phyloP scores from a whole-genome alignment of 768 basidiomycete species.

The Saitozyma sp. region DNA sequence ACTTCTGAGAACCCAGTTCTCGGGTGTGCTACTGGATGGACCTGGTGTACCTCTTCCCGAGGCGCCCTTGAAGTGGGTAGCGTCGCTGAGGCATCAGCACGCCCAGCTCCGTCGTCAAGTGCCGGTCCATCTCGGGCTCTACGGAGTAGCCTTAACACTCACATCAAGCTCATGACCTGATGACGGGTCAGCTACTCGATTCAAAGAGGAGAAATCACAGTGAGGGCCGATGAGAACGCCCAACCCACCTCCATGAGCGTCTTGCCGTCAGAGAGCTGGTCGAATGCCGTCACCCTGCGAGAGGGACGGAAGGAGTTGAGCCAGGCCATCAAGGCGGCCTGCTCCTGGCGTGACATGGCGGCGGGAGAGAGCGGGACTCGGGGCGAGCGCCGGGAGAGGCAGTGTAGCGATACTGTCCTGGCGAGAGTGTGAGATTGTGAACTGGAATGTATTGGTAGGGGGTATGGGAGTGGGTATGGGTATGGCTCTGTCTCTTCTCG shows the following conservation, averaged over 20 bases:
- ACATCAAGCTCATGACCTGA: slow-evolving; percentile 27
- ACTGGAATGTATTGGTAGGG: too few species aligned
- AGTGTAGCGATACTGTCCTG: too few species aligned
- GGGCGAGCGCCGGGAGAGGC: too few species aligned
- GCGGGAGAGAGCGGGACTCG: too few species aligned
- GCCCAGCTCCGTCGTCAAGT: background rate
- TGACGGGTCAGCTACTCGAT: too few species aligned
- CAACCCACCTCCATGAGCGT: slow-evolving; percentile 41
- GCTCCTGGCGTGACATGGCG: slow-evolving; percentile 39
- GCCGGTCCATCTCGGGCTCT: background rate
- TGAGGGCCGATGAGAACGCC: slow-evolving; percentile 3
- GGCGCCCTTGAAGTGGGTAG: slow-evolving; percentile 39
- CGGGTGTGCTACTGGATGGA: slow-evolving; percentile 12
- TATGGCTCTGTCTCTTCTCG: too few species aligned
- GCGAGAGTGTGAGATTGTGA: too few species aligned
- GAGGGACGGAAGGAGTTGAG: slow-evolving; percentile 43
- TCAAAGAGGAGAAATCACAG: slow-evolving; percentile 1
- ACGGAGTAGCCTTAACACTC: slow-evolving; percentile 1
- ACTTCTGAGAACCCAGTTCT: slow-evolving; percentile 45
- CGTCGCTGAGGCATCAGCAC: slow-evolving; percentile 15
- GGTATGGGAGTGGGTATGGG: too few species aligned
- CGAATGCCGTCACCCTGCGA: slow-evolving; percentile 31
- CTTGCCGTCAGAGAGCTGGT: slow-evolving; percentile 38
- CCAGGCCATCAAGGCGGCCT: slow-evolving; percentile 39
- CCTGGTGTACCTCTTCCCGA: slow-evolving; percentile 9